Evolutionary conservation across 768 basidiomycete genomes (phyloP).

Genomic region (Tylopilus rubrobrunneus): DNA sequence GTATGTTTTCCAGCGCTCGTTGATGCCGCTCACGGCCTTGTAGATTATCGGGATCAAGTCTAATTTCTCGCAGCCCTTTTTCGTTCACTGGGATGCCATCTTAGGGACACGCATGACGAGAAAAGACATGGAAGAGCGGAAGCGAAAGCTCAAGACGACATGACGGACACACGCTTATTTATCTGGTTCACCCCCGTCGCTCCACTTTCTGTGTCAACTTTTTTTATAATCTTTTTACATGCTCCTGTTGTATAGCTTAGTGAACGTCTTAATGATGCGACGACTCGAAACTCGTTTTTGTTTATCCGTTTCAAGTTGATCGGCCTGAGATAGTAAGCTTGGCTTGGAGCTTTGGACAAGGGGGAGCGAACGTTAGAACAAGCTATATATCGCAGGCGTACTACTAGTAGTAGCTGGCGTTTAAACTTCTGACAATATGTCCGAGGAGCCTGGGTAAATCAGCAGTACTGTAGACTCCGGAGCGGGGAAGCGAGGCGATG

Average conservation of each 20-base stretch:
- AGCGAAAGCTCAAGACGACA: conserved; percentile 30
- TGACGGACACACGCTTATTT: neutral
- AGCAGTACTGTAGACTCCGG: no score
- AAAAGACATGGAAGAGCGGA: conserved; percentile 55
- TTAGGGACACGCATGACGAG: conserved; percentile 84
- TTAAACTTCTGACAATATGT: no score
- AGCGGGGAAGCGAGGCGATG: no score
- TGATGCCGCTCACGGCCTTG: neutral
- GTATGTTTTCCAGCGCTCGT: conserved; percentile 8
- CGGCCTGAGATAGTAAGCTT: no score
- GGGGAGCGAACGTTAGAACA: no score
- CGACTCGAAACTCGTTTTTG: neutral
- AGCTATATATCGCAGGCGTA: no score
- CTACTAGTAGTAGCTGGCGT: no score
- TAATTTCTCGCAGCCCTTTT: conserved; percentile 96
- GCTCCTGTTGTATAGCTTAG: conserved; percentile 21
- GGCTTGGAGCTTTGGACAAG: no score
- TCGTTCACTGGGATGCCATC: conserved; percentile 87
- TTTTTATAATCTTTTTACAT: conserved; percentile 1
- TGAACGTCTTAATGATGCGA: conserved; percentile 11
- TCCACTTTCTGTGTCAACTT: neutral
- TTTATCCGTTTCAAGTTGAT: neutral
- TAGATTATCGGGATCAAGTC: conserved; percentile 78
- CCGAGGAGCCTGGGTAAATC: no score
- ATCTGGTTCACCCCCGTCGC: neutral